A percentile compares a stretch with the other conserved stretches of the same genome.
phyloP scores from a whole-genome alignment of 2,329 filamentous ascomycete genomes.

The Botrytis elliptica region DNA sequence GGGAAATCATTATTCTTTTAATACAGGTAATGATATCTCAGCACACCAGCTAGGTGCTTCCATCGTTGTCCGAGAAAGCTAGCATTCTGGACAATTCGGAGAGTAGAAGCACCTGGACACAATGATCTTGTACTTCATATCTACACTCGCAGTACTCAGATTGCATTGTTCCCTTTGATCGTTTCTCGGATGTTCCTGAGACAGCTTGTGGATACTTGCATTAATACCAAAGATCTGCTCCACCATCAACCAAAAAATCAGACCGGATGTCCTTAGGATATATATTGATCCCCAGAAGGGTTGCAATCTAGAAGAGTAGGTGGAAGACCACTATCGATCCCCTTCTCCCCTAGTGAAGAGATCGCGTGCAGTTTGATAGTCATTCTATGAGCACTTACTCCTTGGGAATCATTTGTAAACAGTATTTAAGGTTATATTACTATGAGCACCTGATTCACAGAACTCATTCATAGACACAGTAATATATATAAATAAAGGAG shows the following conservation, averaged over 20 bases:
- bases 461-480: neutral
- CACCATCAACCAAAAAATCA: neutral
- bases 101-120: neutral
- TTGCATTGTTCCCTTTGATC: neutral
- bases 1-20: neutral
- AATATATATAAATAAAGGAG: neutral
- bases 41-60: neutral
- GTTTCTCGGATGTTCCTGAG: neutral
- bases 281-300: neutral
- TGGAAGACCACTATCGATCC: neutral
- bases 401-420: neutral
- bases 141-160: neutral
- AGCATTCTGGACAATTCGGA: neutral
- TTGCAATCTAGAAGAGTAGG: neutral
- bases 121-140: neutral
- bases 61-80: neutral
- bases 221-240: neutral
- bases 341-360: neutral
- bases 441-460: conserved; percentile 6
- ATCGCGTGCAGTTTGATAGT: neutral
- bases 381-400: neutral
- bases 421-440: too few relatives aligned
- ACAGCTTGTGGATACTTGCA: conserved; percentile 12
- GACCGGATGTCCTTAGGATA: neutral
- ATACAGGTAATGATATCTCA: neutral